Base-by-base conservation (phyloP, 169 alveolate species). In the Cryptosporidium sp. region DNA sequence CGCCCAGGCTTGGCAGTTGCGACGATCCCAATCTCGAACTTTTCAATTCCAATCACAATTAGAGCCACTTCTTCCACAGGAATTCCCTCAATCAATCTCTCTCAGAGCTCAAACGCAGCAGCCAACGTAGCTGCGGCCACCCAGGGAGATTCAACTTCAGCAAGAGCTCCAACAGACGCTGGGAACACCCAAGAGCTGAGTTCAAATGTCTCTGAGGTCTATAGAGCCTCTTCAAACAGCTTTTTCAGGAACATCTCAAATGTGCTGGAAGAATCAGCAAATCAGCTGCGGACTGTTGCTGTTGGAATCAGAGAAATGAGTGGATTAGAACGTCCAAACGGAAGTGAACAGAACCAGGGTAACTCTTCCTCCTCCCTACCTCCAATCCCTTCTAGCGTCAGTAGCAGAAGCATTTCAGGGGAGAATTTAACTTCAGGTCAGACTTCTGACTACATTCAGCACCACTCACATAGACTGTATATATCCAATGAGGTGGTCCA, bases 1-100 rank as follows among this genome's bases (percentile, higher is more conserved):
- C 89, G 89, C 23, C 74, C 89, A n/a, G 89, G 89, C 0, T 33
- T 80, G 41, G 71, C 89, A 14, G 89, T 80, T 41, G 74, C 89
- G 37, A 80, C 89, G 3, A 65, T 80, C 8, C 89, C 89, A 12
- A 29, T 80, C 14, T 45, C 89, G 3, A 80, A 65, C 26, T 80
- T 80, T 16, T 80, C 89, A 6, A 80, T 80, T 61, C 89, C 89
- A 21, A 67, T 80, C 5, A 80, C 89, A 23, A 80, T 80, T 35
- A 80, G 89, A 16, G 67, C 89, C 2, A 80, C 89, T 29, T 70
- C 84, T 43, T 69, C 84, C 0, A 39, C 86, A 21, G 55, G 86
- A 35, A 39, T 52, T 7, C 86, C 86, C 33, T 29, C 70, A 3
- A 55, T 59, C 7, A 73, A 73, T 58, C 37, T 52, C n/a, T 55